Evolutionary conservation across 2,329 filamentous ascomycete species (phyloP).

Genomic region (Claviceps africana): DNA sequence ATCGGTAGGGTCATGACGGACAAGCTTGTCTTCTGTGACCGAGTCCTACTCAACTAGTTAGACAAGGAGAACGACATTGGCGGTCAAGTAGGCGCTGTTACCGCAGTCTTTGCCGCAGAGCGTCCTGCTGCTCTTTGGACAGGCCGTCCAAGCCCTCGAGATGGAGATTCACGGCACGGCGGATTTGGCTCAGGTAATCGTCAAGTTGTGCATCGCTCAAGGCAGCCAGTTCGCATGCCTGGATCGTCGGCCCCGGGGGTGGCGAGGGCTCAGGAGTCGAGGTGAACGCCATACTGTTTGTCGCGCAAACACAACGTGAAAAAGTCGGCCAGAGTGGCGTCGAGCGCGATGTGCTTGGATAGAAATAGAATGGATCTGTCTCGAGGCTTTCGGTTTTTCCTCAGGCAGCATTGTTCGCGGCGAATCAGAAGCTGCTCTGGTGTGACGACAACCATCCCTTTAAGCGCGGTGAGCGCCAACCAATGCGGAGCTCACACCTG

Average conservation of each 20-base stretch:
- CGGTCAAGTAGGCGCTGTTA: not conserved
- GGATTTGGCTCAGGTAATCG: slow-evolving; percentile 7
- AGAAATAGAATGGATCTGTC: too few species aligned
- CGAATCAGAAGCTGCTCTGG: too few species aligned
- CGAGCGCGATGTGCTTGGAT: too few species aligned
- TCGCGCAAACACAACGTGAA: not conserved
- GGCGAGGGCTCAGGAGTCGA: not conserved
- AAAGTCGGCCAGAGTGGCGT: too few species aligned
- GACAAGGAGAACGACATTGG: too few species aligned
- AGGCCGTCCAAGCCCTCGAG: slow-evolving; percentile 8
- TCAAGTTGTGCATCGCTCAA: slow-evolving; percentile 8
- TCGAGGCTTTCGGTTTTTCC: too few species aligned
- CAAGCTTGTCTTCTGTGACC: not conserved
- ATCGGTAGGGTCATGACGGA: too few species aligned
- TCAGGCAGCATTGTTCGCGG: too few species aligned
- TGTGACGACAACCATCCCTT: too few species aligned
- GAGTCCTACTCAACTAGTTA: not conserved
- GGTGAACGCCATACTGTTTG: not conserved
- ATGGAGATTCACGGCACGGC: slow-evolving; percentile 4
- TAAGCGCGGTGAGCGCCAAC: too few species aligned
- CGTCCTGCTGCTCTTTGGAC: slow-evolving; percentile 5
- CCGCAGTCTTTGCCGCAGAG: slow-evolving; percentile 8
- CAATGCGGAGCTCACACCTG: too few species aligned
- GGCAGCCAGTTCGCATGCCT: not conserved
- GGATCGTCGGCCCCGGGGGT: not conserved